These are phyloP conservation scores for Chalaropsis thielavioides DNA, from an alignment of 2,329 filamentous ascomycete genomes.

Conservation along the genomic window DNA sequence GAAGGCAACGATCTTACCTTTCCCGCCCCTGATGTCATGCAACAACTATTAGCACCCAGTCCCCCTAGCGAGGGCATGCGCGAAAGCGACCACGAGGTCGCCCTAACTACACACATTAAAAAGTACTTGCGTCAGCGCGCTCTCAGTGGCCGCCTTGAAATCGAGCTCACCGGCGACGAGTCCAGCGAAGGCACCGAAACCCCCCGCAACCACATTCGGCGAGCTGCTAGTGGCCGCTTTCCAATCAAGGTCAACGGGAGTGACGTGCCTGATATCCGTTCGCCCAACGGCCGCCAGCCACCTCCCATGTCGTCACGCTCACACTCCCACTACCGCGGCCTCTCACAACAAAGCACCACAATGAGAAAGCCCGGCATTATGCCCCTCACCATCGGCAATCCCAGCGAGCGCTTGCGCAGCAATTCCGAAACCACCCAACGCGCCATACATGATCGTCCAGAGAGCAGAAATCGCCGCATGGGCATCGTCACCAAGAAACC, in stretches of 20 bases:
- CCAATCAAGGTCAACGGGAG: slow-evolving; percentile 59
- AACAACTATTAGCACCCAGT: slow-evolving; percentile 39
- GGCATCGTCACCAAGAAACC: slow-evolving; percentile 47
- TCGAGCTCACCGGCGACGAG: slow-evolving; percentile 44
- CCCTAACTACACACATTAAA: slow-evolving; percentile 47
- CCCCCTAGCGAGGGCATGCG: slow-evolving; percentile 43
- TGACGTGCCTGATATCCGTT: slow-evolving; percentile 53
- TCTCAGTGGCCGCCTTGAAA: slow-evolving; percentile 38
- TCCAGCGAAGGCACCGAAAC: slow-evolving; percentile 65
- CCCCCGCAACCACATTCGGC: slow-evolving; percentile 53
- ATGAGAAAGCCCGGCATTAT: slow-evolving; percentile 54
- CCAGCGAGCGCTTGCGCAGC: slow-evolving; percentile 52
- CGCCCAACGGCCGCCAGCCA: slow-evolving; percentile 41
- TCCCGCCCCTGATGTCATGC: slow-evolving; percentile 54
- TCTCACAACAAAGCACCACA: slow-evolving; percentile 49
- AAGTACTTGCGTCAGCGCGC: slow-evolving; percentile 42
- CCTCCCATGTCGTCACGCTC: slow-evolving; percentile 61
- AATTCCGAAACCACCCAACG: slow-evolving; percentile 47
- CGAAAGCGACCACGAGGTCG: slow-evolving; percentile 50
- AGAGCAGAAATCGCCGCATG: slow-evolving; percentile 47
- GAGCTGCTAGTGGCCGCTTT: slow-evolving; percentile 49
- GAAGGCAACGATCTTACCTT: slow-evolving; percentile 77
- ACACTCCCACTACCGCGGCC: slow-evolving; percentile 59
- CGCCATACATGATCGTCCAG: slow-evolving; percentile 33
- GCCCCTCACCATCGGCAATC: slow-evolving; percentile 52